phyloP scores from a whole-genome alignment of 2,329 filamentous ascomycete species.

The Nigrospora oryzae region DNA sequence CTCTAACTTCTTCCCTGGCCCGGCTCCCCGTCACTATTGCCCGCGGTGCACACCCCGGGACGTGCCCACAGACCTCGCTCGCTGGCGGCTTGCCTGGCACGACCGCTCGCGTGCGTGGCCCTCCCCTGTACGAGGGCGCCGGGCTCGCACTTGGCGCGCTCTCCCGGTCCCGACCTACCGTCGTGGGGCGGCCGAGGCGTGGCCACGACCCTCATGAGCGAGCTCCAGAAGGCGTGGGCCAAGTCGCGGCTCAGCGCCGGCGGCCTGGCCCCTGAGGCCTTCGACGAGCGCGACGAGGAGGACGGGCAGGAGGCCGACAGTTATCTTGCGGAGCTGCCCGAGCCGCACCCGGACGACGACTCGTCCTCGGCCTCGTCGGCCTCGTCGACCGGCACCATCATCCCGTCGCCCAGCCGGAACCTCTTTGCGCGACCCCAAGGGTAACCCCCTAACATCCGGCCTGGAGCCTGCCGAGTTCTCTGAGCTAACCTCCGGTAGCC shows the following conservation, averaged over 20 bases:
- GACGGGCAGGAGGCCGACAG: constrained; percentile 21
- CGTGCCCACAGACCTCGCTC: too few species aligned
- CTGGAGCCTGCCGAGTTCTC: neutral
- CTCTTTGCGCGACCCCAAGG: constrained; percentile 64
- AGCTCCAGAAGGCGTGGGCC: constrained; percentile 70
- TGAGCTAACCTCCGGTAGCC: constrained; percentile 20
- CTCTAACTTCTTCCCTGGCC: too few species aligned
- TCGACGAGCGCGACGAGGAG: constrained; percentile 46
- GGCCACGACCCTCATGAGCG: constrained; percentile 53
- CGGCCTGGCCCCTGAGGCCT: constrained; percentile 35
- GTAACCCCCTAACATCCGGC: constrained; percentile 31
- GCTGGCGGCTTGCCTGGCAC: too few species aligned
- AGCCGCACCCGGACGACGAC: constrained; percentile 50
- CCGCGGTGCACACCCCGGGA: too few species aligned
- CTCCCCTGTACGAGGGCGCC: too few species aligned
- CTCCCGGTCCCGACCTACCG: too few species aligned
- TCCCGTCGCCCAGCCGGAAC: constrained; percentile 65
- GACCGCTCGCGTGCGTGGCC: too few species aligned
- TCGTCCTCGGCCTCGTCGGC: constrained; percentile 76
- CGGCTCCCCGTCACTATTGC: too few species aligned
- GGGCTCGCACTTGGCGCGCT: too few species aligned
- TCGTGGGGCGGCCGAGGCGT: too few species aligned
- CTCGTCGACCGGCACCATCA: constrained; percentile 86
- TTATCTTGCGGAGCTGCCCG: constrained; percentile 31
- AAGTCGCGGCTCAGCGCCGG: constrained; percentile 59